These are phyloP conservation scores for Fonsecaea pedrosoi DNA, from an alignment of 2,329 filamentous ascomycete genomes.

Conservation along the genomic window DNA sequence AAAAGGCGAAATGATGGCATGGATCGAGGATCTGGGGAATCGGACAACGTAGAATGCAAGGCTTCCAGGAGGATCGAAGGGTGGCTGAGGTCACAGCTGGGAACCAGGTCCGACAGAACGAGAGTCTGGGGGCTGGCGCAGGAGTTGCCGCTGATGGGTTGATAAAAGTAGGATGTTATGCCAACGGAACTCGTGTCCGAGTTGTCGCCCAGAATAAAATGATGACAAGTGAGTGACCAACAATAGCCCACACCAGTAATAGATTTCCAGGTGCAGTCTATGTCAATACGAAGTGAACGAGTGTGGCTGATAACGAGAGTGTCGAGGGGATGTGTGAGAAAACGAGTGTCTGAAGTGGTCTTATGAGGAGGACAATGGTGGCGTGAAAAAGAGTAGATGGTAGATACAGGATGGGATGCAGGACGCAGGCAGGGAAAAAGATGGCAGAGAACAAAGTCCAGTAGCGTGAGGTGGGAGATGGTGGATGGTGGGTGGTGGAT, in stretches of 20 bases:
- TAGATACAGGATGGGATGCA: conserved; percentile 4
- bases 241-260: conserved; percentile 3
- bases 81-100: conserved; percentile 18
- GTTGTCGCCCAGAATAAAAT: conserved; percentile 14
- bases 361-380: background rate
- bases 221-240: conserved; percentile 15
- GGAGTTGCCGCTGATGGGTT: conserved; percentile 15
- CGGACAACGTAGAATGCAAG: conserved; percentile 4
- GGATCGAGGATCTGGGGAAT: conserved; percentile 10
- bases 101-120: conserved; percentile 4
- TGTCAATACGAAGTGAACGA: conserved; percentile 11
- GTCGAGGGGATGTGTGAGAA: background rate
- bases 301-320: conserved; percentile 5
- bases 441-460: background rate
- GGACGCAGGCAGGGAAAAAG: background rate
- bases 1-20: conserved; percentile 20
- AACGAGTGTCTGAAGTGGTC: background rate
- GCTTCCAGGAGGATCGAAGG: background rate
- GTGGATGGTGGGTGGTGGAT: background rate
- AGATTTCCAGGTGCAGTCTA: background rate
- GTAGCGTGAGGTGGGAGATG: too few relatives aligned
- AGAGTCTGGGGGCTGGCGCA: conserved; percentile 14
- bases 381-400: background rate
- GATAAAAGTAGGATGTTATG: conserved; percentile 12
- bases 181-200: background rate